Percentiles rank a stretch among this genome's conserved stretches.
Evolutionary conservation across 306 rosid species (phyloP).

Genomic region (Casuarina glauca): DNA sequence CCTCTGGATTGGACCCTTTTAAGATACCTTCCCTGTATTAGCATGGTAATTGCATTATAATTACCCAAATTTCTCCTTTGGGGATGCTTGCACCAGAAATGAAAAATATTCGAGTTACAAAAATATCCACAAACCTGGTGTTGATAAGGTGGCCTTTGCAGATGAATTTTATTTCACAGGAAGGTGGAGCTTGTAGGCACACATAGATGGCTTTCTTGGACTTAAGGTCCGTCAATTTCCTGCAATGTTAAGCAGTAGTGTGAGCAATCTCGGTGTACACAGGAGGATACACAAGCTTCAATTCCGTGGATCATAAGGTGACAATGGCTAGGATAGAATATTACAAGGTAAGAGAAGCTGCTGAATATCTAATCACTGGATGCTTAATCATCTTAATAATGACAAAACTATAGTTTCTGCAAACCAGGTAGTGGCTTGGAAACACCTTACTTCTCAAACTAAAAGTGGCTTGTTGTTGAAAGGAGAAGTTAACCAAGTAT

Average conservation of each 20-base stretch:
- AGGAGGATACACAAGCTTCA: slow-evolving; percentile 13
- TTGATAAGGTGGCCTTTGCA: slow-evolving; percentile 76
- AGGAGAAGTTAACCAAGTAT: neutral
- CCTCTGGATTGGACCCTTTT: slow-evolving; percentile 36
- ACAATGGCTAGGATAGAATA: neutral
- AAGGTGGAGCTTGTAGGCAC: slow-evolving; percentile 60
- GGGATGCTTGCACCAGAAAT: neutral
- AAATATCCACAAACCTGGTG: slow-evolving; percentile 51
- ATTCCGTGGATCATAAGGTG: neutral
- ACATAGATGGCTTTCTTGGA: slow-evolving; percentile 84
- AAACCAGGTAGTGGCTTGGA: slow-evolving; percentile 4
- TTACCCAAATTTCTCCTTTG: neutral
- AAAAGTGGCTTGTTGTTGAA: neutral
- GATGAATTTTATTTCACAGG: slow-evolving; percentile 65
- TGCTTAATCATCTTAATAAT: neutral
- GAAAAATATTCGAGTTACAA: neutral
- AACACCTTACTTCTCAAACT: neutral
- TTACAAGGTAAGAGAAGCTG: slow-evolving; percentile 8
- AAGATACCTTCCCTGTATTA: slow-evolving; percentile 40
- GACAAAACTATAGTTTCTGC: neutral
- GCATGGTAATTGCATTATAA: slow-evolving; percentile 31
- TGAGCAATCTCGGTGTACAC: neutral
- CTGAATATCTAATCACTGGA: neutral
- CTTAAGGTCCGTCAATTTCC: slow-evolving; percentile 65
- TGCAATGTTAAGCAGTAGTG: slow-evolving; percentile 41